phyloP scores from a whole-genome alignment of 2,329 filamentous ascomycete species.

The Talaromyces sp. region DNA sequence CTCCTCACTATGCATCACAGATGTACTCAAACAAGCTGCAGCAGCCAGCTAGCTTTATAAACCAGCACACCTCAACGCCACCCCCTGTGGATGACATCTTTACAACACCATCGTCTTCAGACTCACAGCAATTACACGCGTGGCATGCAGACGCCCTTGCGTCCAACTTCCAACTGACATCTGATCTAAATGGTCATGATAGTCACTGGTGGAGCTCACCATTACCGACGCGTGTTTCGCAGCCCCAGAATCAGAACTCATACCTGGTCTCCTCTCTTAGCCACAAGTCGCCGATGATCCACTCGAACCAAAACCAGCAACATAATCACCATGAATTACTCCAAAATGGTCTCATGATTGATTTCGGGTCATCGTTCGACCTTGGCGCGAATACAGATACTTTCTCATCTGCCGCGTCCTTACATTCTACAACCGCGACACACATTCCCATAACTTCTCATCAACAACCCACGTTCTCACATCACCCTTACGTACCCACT shows the following conservation, averaged over 20 bases:
- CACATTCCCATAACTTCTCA: conserved; percentile 16
- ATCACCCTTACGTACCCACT: conserved; percentile 20
- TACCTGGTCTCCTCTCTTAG: conserved; percentile 34
- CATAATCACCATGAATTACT: conserved; percentile 32
- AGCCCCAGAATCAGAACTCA: conserved; percentile 36
- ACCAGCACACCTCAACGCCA: conserved; percentile 32
- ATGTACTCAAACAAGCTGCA: conserved; percentile 33
- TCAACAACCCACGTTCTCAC: conserved; percentile 11
- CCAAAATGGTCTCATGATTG: conserved; percentile 41
- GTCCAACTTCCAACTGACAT: conserved; percentile 37
- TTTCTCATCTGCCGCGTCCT: conserved; percentile 24
- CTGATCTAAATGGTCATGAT: conserved; percentile 37
- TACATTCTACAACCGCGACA: conserved; percentile 22
- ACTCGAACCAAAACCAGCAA: conserved; percentile 29
- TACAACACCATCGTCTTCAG: conserved; percentile 38
- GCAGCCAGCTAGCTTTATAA: conserved; percentile 31
- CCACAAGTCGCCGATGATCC: conserved; percentile 24
- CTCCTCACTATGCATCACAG: conserved; percentile 31
- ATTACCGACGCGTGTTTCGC: conserved; percentile 32
- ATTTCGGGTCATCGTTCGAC: conserved; percentile 36
- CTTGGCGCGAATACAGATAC: conserved; percentile 29
- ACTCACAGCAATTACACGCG: conserved; percentile 37
- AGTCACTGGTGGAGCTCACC: conserved; percentile 43
- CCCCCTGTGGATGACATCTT: conserved; percentile 39
- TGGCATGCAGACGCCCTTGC: conserved; percentile 42